These are phyloP conservation scores for Xylaria sp. DNA, from an alignment of 2,329 filamentous ascomycete genomes.

Conservation along the genomic window DNA sequence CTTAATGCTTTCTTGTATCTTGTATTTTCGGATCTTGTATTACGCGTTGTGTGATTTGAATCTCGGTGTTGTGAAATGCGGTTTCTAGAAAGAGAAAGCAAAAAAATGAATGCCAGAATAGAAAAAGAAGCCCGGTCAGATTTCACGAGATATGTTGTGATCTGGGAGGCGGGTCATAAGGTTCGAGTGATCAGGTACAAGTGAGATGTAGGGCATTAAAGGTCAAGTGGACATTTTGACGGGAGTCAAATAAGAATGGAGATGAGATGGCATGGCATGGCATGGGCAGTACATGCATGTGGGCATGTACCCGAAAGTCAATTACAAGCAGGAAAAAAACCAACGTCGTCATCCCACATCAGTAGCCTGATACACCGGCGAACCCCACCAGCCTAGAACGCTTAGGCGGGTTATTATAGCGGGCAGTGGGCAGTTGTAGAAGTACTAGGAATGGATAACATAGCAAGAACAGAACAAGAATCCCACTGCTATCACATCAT, in stretches of 20 bases:
- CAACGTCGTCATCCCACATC: constrained; percentile 50
- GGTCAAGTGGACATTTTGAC: constrained; percentile 34
- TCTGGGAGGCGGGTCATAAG: constrained; percentile 35
- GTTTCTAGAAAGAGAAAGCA: neutral
- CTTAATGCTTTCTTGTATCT: constrained; percentile 3
- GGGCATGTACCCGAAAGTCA: constrained; percentile 4
- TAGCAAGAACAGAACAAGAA: constrained; percentile 1
- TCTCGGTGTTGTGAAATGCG: neutral
- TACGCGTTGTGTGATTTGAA: neutral
- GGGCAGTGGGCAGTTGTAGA: too few species aligned
- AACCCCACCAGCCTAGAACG: constrained; percentile 1
- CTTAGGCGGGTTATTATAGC: too few species aligned
- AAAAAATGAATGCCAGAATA: neutral
- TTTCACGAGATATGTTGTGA: constrained; percentile 9
- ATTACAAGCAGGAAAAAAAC: constrained; percentile 29
- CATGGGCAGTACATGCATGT: neutral
- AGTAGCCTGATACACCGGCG: constrained; percentile 23
- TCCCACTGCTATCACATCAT: constrained; percentile 2
- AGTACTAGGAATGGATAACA: neutral
- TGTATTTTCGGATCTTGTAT: neutral
- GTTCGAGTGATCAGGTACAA: constrained; percentile 24
- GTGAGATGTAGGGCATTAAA: constrained; percentile 10
- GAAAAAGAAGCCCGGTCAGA: neutral
- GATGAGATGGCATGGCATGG: neutral
- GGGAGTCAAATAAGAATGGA: neutral